A percentile compares a stretch with the other conserved stretches of the same genome.
Evolutionary conservation across 73 alveolate genomes (phyloP).

Genomic region (Symbiodinium pilosum): DNA sequence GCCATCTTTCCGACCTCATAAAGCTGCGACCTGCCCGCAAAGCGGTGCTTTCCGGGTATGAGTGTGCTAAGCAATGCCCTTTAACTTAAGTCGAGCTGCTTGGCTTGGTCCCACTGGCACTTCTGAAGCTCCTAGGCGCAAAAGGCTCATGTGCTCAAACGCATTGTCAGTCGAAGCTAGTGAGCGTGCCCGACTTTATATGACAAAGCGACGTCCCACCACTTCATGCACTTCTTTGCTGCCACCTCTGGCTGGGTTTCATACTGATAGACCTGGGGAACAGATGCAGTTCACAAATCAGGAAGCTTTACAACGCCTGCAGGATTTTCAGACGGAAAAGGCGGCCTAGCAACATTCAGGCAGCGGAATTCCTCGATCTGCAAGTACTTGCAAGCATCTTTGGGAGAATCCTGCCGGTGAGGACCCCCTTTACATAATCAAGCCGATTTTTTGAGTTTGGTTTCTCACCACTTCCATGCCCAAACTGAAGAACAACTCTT

Average conservation of each 20-base stretch:
- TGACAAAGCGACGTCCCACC: conserved; percentile 91
- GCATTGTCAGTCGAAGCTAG: no score
- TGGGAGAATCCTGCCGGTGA: conserved; percentile 91
- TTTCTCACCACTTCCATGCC: no score
- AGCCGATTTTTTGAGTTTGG: no score
- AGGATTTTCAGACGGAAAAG: background rate
- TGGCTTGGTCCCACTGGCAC: conserved; percentile 95
- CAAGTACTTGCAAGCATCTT: conserved; percentile 87
- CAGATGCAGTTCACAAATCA: background rate
- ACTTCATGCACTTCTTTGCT: conserved; percentile 94
- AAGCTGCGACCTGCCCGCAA: no score
- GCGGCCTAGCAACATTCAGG: conserved; percentile 26
- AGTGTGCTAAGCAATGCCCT: background rate
- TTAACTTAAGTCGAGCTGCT: background rate
- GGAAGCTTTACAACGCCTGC: no score
- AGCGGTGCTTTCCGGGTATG: no score
- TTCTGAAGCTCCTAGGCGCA: conserved; percentile 60
- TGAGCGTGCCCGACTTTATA: no score
- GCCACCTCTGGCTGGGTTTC: conserved; percentile 90
- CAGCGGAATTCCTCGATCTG: conserved; percentile 95
- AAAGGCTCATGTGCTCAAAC: background rate
- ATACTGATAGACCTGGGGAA: conserved; percentile 34
- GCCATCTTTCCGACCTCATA: no score
- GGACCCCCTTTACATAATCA: no score
- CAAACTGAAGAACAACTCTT: no score